Conservation (phyloP, 306 rosid species). For the Quercus rubra region DNA sequence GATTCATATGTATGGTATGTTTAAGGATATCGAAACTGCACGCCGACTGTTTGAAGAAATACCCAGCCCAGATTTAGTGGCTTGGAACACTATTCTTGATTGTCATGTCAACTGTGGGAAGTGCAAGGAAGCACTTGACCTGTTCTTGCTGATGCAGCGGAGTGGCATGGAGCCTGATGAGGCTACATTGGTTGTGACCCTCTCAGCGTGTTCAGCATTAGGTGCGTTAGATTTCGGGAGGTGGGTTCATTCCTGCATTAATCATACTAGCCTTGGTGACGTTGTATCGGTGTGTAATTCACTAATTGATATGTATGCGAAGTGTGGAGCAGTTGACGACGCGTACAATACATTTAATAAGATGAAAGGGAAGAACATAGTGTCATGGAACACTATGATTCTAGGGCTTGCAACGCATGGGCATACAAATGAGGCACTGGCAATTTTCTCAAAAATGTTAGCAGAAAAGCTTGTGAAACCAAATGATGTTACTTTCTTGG, state of each 20-base stretch:
- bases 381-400: conserved; percentile 85
- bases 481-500: conserved; percentile 63
- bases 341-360: conserved; percentile 37
- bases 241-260: conserved; percentile 45
- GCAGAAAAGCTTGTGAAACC: conserved; percentile 45
- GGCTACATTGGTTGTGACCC: conserved; percentile 55
- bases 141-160: conserved; percentile 51
- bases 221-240: conserved; percentile 67
- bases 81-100: conserved; percentile 68
- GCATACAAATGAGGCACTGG: conserved; percentile 43
- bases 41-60: conserved; percentile 62
- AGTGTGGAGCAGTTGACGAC: conserved; percentile 78
- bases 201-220: conserved; percentile 58
- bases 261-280: conserved; percentile 12
- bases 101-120: conserved; percentile 40
- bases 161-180: conserved; percentile 47
- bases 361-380: conserved; percentile 44
- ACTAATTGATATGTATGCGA: conserved; percentile 68
- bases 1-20: conserved; percentile 63
- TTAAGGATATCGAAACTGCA: conserved; percentile 41
- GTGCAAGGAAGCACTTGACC: conserved; percentile 41
- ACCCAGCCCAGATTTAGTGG: conserved; percentile 46
- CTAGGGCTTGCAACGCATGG: conserved; percentile 72
- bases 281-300: conserved; percentile 43
- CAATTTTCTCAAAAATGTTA: conserved; percentile 46